Percentiles rank a stretch among this genome's conserved stretches.
Conservation (phyloP, 2,329 filamentous ascomycete species). For the Phoma herbarum region DNA sequence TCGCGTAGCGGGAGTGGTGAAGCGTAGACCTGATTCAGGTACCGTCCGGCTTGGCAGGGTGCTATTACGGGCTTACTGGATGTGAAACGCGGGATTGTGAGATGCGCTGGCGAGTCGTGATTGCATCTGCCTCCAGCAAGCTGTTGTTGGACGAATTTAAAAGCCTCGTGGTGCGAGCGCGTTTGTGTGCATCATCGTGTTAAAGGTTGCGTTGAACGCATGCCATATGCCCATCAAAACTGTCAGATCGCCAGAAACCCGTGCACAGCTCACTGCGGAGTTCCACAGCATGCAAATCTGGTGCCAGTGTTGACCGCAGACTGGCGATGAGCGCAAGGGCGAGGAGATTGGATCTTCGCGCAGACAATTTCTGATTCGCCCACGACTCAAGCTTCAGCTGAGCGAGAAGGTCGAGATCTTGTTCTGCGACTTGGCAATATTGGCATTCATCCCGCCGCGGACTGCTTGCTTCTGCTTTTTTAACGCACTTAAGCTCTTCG, state of each 20-base stretch:
- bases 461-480: not conserved
- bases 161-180: not conserved
- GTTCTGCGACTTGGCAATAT: slow-evolving; percentile 20
- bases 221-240: not conserved
- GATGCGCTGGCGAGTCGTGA: slow-evolving; percentile 21
- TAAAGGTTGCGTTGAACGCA: not conserved
- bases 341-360: slow-evolving; percentile 12
- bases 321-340: slow-evolving; percentile 8
- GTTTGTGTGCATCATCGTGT: not conserved
- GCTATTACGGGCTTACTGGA: slow-evolving; percentile 8
- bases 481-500: no score
- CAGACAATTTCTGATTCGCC: slow-evolving; percentile 11
- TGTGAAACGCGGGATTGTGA: slow-evolving; percentile 8
- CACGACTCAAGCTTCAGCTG: slow-evolving; percentile 19
- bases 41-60: slow-evolving; percentile 26
- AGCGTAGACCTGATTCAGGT: slow-evolving; percentile 18
- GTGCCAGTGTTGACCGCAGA: slow-evolving; percentile 4
- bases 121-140: not conserved
- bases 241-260: not conserved
- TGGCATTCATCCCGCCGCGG: not conserved
- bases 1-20: slow-evolving; percentile 23
- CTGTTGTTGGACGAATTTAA: not conserved
- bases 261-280: not conserved
- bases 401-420: slow-evolving; percentile 21
- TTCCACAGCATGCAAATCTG: not conserved